Evolutionary conservation across 1,139 yeast genomes (phyloP), one percentile per base, ranked within the genome.

Genomic region (Candida tunisiensis): DNA sequence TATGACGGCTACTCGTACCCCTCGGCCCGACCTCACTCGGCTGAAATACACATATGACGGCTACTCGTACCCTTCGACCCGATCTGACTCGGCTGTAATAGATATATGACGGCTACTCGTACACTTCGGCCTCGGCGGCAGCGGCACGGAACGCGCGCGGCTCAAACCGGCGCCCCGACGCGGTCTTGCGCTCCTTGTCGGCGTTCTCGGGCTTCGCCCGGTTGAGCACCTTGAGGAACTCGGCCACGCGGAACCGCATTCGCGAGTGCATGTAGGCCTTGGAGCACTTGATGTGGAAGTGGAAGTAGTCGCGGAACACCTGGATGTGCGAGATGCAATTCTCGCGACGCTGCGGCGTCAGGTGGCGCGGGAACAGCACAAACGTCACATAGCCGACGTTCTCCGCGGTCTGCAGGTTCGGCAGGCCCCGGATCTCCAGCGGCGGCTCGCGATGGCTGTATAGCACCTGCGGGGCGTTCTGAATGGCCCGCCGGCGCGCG

Each of bases 251-350:
- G 55, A 64, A 80, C 56, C 99, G 72, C 98, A 88, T 88, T 63
- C 99, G 73, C 32, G 94, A 82, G 56, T 88, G 99, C 78, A 88
- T 74, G 59, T 80, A 91, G 22, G 98, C 96, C 63, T 88, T 88
- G 35, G 94, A 83, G 53, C 95, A 85, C 57, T 88, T 88, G 60
- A 88, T 88, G 51, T 88, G 99, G 57, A 85, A 88, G 53, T 88
- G 98, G 75, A 88, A 85, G 56, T 85, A 88, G 50, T 83, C 91
- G 55, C 99, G 68, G 59, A 88, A 91, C 37, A 80, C 64, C 49
- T 83, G 85, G 44, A 88, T 78, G 52, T 80, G 93, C 22, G 91
- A 72, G 40, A 82, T 80, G 45, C 92, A 74, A 48, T 70, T 74
- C 45, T 83, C 85, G 47, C 82, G 67, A 41, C 80, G 71, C 38